Conservation (phyloP, 257 asterid genomes). For the Lavandula angustifolia region DNA sequence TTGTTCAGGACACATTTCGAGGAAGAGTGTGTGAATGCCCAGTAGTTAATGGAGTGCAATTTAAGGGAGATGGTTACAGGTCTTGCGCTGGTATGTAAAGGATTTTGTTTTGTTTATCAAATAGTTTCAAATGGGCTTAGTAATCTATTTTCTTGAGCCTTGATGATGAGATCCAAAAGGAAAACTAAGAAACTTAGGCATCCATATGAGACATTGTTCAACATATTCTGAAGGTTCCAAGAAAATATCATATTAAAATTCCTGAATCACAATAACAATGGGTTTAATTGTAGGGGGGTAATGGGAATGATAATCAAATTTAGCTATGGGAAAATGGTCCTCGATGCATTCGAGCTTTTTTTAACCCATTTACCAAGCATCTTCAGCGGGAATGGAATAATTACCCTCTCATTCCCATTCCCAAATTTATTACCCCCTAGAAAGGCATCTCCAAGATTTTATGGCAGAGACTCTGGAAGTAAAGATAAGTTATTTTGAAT, state of each 20-base stretch:
- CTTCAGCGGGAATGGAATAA: background rate
- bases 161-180: background rate
- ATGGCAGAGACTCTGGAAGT: background rate
- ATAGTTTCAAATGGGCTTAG: background rate
- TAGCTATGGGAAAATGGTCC: background rate
- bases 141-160: background rate
- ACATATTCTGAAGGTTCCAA: background rate
- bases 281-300: background rate
- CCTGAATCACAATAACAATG: background rate
- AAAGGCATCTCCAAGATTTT: background rate
- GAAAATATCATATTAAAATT: background rate
- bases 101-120: conserved; percentile 5
- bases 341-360: background rate
- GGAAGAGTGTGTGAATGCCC: conserved; percentile 59
- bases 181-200: background rate
- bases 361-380: background rate
- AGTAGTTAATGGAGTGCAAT: conserved; percentile 45
- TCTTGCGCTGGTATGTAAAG: conserved; percentile 45
- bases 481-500: background rate
- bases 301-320: background rate
- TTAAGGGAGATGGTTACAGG: conserved; percentile 57
- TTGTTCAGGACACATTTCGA: conserved; percentile 48
- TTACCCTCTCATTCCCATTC: background rate
- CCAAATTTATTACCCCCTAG: background rate
- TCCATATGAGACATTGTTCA: background rate